phyloP scores from a whole-genome alignment of 2,329 filamentous ascomycete species.

The Epichloe sylvatica region DNA sequence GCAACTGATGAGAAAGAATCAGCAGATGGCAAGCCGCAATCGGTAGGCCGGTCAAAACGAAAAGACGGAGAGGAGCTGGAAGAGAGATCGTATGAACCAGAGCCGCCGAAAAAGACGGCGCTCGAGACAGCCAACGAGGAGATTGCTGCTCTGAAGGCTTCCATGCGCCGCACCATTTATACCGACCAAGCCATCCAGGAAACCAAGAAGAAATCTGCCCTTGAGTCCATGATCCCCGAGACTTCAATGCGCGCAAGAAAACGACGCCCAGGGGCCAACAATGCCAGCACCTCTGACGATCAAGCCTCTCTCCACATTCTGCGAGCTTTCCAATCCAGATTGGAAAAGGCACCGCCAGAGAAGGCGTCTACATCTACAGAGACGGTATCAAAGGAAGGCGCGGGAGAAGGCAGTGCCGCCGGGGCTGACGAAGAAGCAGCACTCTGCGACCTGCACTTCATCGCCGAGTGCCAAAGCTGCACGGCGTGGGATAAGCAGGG shows the following conservation, averaged over 20 bases:
- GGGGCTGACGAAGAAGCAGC: constrained; percentile 50
- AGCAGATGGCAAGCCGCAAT: neutral
- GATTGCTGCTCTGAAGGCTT: constrained; percentile 66
- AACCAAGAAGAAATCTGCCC: constrained; percentile 45
- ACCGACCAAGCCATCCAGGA: constrained; percentile 34
- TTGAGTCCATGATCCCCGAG: constrained; percentile 62
- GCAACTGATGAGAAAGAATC: neutral
- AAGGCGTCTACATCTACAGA: constrained; percentile 22
- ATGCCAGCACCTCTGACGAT: constrained; percentile 40
- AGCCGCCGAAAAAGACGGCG: constrained; percentile 30
- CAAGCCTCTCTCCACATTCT: constrained; percentile 55
- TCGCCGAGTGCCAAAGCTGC: constrained; percentile 88
- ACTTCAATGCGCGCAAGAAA: constrained; percentile 60
- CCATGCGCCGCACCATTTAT: constrained; percentile 55
- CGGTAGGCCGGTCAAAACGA: neutral
- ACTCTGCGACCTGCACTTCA: constrained; percentile 89
- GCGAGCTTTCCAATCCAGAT: constrained; percentile 63
- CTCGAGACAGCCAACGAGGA: constrained; percentile 65
- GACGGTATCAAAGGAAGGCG: constrained; percentile 24
- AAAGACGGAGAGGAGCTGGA: constrained; percentile 8
- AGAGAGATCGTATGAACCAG: constrained; percentile 14
- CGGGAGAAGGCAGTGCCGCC: constrained; percentile 9
- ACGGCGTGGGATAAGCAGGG: constrained; percentile 63
- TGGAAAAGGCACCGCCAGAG: constrained; percentile 42
- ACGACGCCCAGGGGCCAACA: constrained; percentile 44